Evolutionary conservation across 1,284 basidiomycete species (phyloP).

Genomic region (Papiliotrema laurentii): DNA sequence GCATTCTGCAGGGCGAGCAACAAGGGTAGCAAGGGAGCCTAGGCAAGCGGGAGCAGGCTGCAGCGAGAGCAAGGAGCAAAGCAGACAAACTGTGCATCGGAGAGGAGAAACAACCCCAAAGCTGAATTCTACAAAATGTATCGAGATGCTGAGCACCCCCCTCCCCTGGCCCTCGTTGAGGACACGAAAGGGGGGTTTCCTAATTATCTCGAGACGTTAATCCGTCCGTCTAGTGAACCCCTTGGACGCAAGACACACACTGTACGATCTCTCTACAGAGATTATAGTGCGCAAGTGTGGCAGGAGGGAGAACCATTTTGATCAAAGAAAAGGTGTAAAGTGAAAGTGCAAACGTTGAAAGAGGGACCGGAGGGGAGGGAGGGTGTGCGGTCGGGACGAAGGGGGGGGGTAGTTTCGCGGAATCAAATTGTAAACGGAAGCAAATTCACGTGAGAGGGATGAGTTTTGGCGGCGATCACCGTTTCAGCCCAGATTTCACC

Average conservation of each 20-base stretch:
- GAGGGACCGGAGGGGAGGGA: background rate
- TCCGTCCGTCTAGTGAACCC: constrained; percentile 45
- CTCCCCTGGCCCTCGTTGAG: constrained; percentile 4
- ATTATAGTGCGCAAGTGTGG: constrained; percentile 13
- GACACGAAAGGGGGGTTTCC: constrained; percentile 29
- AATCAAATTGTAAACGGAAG: no score
- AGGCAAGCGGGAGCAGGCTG: no score
- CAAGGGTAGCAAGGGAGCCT: no score
- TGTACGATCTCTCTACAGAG: background rate
- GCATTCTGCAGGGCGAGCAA: no score
- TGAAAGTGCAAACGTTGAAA: constrained; percentile 2
- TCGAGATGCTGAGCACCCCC: constrained; percentile 40
- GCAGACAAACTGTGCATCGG: no score
- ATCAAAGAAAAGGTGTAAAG: constrained; percentile 16
- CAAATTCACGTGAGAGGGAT: background rate
- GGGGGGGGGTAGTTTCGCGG: background rate
- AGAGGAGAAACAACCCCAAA: no score
- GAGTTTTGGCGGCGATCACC: no score
- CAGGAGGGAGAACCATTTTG: constrained; percentile 38
- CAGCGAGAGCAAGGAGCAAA: no score
- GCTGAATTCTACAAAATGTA: constrained; percentile 21
- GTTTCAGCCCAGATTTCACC: no score
- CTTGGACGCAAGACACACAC: constrained; percentile 2
- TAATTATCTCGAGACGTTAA: constrained; percentile 46
- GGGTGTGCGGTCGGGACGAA: background rate